phyloP scores from a whole-genome alignment of 2,329 filamentous ascomycete species.

The Colletotrichum tropicicola region DNA sequence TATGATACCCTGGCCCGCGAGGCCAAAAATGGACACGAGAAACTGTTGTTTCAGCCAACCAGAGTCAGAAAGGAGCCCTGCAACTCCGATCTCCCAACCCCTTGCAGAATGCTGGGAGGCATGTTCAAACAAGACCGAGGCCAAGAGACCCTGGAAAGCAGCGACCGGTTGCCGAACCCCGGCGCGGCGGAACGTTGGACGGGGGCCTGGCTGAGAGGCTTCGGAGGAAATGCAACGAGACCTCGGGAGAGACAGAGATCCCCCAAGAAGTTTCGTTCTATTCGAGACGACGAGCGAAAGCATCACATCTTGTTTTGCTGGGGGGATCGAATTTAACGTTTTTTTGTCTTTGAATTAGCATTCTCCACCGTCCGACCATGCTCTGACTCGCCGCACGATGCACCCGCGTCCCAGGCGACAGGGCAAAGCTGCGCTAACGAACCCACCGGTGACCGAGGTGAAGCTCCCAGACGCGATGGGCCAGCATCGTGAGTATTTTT shows the following conservation, averaged over 20 bases:
- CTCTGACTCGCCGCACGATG: slow-evolving; percentile 17
- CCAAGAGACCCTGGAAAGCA: slow-evolving; percentile 12
- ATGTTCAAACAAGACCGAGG: slow-evolving; percentile 2
- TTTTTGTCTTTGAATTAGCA: slow-evolving; percentile 21
- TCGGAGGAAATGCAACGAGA: slow-evolving; percentile 18
- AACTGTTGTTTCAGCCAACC: slow-evolving; percentile 32
- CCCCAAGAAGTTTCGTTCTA: slow-evolving; percentile 19
- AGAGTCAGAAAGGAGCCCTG: slow-evolving; percentile 23
- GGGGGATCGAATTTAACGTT: slow-evolving; percentile 14
- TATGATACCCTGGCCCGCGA: slow-evolving; percentile 10
- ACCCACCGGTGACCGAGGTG: slow-evolving; percentile 16
- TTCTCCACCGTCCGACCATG: slow-evolving; percentile 2
- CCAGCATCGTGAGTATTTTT: not conserved
- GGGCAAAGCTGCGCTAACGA: not conserved
- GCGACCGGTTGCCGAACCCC: not conserved
- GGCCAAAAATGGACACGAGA: slow-evolving; percentile 34
- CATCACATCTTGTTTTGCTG: slow-evolving; percentile 11
- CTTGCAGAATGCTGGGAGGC: slow-evolving; percentile 22
- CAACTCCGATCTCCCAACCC: slow-evolving; percentile 27
- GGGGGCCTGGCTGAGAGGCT: not conserved
- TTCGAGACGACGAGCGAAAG: slow-evolving; percentile 14
- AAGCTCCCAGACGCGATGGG: not conserved
- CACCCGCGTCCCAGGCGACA: slow-evolving; percentile 2
- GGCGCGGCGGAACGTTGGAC: not conserved
- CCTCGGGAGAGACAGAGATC: slow-evolving; percentile 10